Conservation (phyloP, 1,284 basidiomycete genomes). For the Lignosus rhinocerotis region DNA sequence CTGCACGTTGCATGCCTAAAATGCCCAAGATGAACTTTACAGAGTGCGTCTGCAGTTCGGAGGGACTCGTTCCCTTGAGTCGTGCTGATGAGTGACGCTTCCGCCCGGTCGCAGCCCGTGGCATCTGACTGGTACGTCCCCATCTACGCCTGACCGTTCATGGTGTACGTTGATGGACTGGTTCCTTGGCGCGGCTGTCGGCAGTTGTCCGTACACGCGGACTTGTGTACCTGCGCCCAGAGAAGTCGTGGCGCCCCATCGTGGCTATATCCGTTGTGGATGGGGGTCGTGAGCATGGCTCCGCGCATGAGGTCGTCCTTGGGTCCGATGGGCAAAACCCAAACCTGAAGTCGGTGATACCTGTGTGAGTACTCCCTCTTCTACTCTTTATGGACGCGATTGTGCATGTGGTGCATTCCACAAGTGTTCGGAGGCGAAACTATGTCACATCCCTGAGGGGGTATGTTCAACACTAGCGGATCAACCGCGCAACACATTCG, state of each 20-base stretch:
- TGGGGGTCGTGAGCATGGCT: conserved; percentile 34
- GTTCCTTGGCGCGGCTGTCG: not conserved
- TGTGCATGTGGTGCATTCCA: too few relatives aligned
- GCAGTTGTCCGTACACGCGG: conserved; percentile 36
- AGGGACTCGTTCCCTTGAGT: not conserved
- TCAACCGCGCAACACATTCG: too few relatives aligned
- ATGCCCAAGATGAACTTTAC: not conserved
- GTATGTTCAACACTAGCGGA: too few relatives aligned
- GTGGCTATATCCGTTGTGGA: conserved; percentile 53
- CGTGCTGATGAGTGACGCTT: not conserved
- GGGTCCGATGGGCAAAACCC: conserved; percentile 70
- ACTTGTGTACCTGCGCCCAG: conserved; percentile 35
- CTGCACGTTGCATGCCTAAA: too few relatives aligned
- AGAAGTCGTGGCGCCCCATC: conserved; percentile 59
- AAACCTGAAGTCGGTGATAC: conserved; percentile 54
- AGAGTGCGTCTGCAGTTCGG: conserved; percentile 1
- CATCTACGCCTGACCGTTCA: not conserved
- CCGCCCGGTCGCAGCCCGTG: conserved; percentile 9
- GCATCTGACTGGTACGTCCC: conserved; percentile 20
- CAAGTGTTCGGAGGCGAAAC: too few relatives aligned
- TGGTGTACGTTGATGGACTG: not conserved
- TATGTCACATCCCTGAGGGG: too few relatives aligned
- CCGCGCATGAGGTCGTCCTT: conserved; percentile 51
- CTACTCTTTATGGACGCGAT: not conserved
- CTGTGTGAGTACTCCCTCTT: conserved; percentile 44